Conservation (phyloP, 306 rosid species). For the Fragaria vesca region DNA sequence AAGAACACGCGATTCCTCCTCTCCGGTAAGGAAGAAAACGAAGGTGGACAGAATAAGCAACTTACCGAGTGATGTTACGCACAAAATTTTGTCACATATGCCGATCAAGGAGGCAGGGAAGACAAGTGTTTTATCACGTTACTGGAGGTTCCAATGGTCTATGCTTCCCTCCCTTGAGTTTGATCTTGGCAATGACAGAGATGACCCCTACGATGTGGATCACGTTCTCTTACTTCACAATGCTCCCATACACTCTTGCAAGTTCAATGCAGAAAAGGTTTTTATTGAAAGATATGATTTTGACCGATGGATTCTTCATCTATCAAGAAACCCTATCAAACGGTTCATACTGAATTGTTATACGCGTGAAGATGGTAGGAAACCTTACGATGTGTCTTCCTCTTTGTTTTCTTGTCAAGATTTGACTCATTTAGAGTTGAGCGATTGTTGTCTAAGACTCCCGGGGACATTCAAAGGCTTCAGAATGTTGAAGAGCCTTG, state of each 20-base stretch:
- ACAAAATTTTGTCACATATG: conserved; percentile 45
- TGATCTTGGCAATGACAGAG: conserved; percentile 1
- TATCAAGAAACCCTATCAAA: conserved; percentile 40
- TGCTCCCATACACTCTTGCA: conserved; percentile 45
- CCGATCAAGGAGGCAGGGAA: conserved; percentile 51
- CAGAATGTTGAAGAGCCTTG: conserved; percentile 53
- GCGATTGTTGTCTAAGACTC: conserved; percentile 44
- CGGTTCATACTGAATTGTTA: conserved; percentile 43
- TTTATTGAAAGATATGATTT: conserved; percentile 3
- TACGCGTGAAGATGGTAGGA: too few species aligned
- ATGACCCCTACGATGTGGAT: neutral
- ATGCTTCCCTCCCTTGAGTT: conserved; percentile 45
- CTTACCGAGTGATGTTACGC: conserved; percentile 44
- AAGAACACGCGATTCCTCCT: neutral
- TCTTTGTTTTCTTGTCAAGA: conserved; percentile 46
- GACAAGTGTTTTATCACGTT: conserved; percentile 53
- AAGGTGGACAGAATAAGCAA: conserved; percentile 45
- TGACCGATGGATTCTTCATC: conserved; percentile 47
- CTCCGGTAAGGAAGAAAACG: neutral
- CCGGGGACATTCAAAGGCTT: conserved; percentile 47
- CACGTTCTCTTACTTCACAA: conserved; percentile 58
- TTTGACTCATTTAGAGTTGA: conserved; percentile 48
- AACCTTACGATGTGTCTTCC: conserved; percentile 7
- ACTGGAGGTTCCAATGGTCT: conserved; percentile 63
- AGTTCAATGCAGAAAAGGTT: conserved; percentile 35